These are phyloP conservation scores for Macrocystidia cucumis DNA, from an alignment of 1,284 basidiomycete genomes.

Conservation along the genomic window DNA sequence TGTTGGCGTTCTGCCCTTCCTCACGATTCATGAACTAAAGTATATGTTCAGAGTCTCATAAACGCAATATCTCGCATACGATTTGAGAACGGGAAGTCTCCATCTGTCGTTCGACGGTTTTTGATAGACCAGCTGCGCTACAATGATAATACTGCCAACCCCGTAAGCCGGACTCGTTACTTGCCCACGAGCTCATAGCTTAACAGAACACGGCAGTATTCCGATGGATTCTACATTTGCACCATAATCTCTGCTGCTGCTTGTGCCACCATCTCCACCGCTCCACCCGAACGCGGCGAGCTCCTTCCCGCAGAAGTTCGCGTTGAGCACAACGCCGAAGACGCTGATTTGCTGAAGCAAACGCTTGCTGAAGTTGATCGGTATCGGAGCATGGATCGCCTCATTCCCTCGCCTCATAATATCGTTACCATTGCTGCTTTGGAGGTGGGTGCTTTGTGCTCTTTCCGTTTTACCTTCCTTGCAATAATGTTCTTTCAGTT, in stretches of 20 bases:
- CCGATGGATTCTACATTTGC: constrained; percentile 89
- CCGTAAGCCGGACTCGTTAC: constrained; percentile 41
- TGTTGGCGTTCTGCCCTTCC: constrained; percentile 12
- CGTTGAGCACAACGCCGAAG: constrained; percentile 56
- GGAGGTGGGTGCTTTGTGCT: constrained; percentile 58
- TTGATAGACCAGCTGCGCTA: constrained; percentile 86
- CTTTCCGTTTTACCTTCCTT: constrained; percentile 6
- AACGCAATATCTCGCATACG: constrained; percentile 81
- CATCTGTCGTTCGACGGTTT: constrained; percentile 84
- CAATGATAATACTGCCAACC: constrained; percentile 93
- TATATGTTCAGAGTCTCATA: constrained; percentile 51
- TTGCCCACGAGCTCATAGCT: constrained; percentile 7
- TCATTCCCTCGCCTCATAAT: constrained; percentile 95
- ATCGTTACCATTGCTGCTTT: constrained; percentile 86
- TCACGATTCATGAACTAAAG: constrained; percentile 7
- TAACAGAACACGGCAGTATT: constrained; percentile 45
- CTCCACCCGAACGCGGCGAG: constrained; percentile 72
- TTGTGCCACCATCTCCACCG: constrained; percentile 65
- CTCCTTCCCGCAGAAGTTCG: constrained; percentile 61
- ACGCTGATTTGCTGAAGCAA: constrained; percentile 60
- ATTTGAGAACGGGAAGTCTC: constrained; percentile 82
- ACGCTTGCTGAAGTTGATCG: constrained; percentile 81
- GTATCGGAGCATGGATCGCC: constrained; percentile 89
- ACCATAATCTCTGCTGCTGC: constrained; percentile 82
- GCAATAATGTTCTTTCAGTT: constrained; percentile 42